Base-by-base conservation (phyloP, 805 yeast genomes). In the Yamadazyma endophytica region DNA sequence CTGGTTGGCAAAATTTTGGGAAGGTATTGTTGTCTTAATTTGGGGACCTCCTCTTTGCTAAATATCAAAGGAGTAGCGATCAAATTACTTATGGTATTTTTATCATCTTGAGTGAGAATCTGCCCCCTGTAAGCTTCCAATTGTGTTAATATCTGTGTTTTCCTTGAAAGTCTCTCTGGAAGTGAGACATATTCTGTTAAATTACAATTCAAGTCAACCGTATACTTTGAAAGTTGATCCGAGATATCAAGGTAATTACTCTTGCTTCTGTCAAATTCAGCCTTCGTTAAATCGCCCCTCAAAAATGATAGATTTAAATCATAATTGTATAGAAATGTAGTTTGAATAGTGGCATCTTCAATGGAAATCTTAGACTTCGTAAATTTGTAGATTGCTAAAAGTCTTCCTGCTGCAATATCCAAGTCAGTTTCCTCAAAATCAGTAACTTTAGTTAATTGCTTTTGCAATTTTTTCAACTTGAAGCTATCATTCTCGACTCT, bases 1-100 rank as follows among this genome's bases (percentile, higher is more conserved):
- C 63, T 46, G 45, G 71, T 75, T 2, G 88, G 81, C 37, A 68
- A 49, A 4, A 77, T 73, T 6, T 73, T 65, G 35, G 81, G 80
- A 44, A 80, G 57, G 58, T 54, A 83, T 39, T 50, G 55, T 39
- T 69, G 57, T 28, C 61, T 70, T 37, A 82, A 61, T 8, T 39
- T 35, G 2, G 50, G 42, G 33, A 68, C 68, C 31, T 64, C 61
- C 2, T 39, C 46, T 6, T 54, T 49, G 15, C 52, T 40, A 43
- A 72, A 74, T 7, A 63, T 54, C 9, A 66, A 65, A 9, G 56
- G 66, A 23, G 58, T 61, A 20, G 49, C 46, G 24, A 82, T 70
- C 32, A 79, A 51, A 5, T 54, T 50, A 13, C 53, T 39, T 3
- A 82, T 64, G 35, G 64, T 49, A 6, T 54, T 48, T 44, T 64